Conservation (phyloP, 345 rosid species). For the Cardiospermum halicacabum region DNA sequence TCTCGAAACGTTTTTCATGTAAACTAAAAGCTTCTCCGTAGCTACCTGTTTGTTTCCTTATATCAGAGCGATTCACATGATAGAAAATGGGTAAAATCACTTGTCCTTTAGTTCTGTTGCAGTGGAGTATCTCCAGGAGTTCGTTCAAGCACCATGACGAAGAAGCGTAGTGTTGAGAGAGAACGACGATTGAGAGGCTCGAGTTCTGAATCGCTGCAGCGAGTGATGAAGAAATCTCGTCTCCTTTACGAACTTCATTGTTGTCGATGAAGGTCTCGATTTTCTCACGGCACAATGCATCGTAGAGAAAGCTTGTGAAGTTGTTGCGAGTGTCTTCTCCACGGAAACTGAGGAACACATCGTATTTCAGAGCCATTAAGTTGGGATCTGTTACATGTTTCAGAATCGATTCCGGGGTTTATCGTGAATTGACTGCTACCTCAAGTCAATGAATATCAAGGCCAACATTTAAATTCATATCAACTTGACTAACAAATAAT, state of each 20-base stretch:
- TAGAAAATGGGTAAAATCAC: constrained; percentile 8
- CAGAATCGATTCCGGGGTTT: too few relatives aligned
- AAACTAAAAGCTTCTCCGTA: not conserved
- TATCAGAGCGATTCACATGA: not conserved
- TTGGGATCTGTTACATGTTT: too few relatives aligned
- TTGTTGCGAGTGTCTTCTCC: constrained; percentile 12
- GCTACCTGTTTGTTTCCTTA: not conserved
- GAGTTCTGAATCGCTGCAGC: not conserved
- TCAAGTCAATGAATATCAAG: too few relatives aligned
- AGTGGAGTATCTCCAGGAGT: not conserved
- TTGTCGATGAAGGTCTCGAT: constrained; percentile 5
- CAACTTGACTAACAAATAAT: too few relatives aligned
- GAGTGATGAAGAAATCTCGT: constrained; percentile 5
- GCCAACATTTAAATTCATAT: too few relatives aligned
- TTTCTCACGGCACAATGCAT: not conserved
- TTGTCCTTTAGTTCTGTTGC: not conserved
- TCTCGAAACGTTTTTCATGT: not conserved
- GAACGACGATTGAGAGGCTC: not conserved
- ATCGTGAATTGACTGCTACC: too few relatives aligned
- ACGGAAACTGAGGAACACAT: constrained; percentile 6
- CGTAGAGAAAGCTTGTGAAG: not conserved
- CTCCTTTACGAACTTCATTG: constrained; percentile 1
- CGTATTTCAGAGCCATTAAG: not conserved
- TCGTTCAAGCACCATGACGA: constrained; percentile 4
- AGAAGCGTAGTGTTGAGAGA: constrained; percentile 1